Evolutionary conservation across 768 basidiomycete genomes (phyloP).

Genomic region (Trametes punicea): DNA sequence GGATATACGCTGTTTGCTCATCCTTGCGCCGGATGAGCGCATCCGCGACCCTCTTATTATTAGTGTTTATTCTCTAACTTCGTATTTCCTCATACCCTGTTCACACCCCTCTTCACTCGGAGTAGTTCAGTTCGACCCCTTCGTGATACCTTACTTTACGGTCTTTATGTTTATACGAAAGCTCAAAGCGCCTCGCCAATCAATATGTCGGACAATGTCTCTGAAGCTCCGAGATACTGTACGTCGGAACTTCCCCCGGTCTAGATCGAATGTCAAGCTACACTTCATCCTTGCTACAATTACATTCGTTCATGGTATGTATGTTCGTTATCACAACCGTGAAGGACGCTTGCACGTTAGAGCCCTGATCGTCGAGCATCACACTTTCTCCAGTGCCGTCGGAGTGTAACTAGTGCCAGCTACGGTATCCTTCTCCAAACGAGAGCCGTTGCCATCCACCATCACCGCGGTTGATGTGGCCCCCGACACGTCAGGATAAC

Average conservation of each 20-base stretch:
- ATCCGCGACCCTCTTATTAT: background rate
- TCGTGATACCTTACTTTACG: background rate
- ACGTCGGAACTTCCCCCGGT: too few species aligned
- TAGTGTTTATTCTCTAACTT: background rate
- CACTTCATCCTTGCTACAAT: too few species aligned
- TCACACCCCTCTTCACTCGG: background rate
- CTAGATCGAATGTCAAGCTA: too few species aligned
- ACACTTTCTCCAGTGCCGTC: background rate
- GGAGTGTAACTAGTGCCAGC: background rate
- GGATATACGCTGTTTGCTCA: background rate
- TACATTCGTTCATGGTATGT: too few species aligned
- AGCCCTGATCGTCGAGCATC: too few species aligned
- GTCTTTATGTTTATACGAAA: background rate
- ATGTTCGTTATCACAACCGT: too few species aligned
- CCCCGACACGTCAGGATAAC: too few species aligned
- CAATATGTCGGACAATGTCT: background rate
- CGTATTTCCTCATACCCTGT: background rate
- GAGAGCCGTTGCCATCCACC: too few species aligned
- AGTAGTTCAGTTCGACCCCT: background rate
- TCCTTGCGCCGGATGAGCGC: background rate
- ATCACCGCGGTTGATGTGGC: too few species aligned
- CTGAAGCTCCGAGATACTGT: background rate
- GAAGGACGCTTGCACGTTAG: too few species aligned
- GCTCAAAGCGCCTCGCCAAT: background rate
- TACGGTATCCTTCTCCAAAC: background rate